These are phyloP conservation scores for Blechomonas ayalai DNA, from an alignment of 208 protist species.

Conservation along the genomic window DNA sequence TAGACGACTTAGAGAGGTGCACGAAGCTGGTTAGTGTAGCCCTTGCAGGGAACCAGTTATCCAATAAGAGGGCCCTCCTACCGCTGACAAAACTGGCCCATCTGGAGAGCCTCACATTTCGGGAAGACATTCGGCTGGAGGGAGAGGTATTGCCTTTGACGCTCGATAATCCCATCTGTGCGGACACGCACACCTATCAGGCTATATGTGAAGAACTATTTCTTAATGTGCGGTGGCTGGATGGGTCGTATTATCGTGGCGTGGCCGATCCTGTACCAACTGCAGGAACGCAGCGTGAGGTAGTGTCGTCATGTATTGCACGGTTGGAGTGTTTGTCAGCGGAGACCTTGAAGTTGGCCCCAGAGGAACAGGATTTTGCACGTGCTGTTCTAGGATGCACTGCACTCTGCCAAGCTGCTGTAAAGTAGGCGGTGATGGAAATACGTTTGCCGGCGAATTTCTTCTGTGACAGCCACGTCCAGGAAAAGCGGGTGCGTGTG, in stretches of 20 bases:
- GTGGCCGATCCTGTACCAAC: too few species aligned
- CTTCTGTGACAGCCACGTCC: too few species aligned
- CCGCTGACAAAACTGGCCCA: slow-evolving; percentile 29
- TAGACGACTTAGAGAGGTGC: slow-evolving; percentile 27
- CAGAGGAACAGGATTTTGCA: too few species aligned
- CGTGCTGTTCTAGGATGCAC: too few species aligned
- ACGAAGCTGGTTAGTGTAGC: slow-evolving; percentile 21
- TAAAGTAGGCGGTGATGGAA: too few species aligned
- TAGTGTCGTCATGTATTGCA: too few species aligned
- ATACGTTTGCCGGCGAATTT: too few species aligned
- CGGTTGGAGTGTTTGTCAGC: too few species aligned
- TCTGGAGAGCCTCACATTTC: slow-evolving; percentile 35
- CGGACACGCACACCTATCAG: slow-evolving; percentile 15
- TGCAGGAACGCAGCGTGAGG: too few species aligned
- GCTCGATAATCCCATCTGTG: slow-evolving; percentile 75
- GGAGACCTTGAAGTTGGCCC: too few species aligned
- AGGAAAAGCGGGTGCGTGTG: too few species aligned
- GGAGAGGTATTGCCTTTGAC: slow-evolving; percentile 20
- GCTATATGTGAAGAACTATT: slow-evolving; percentile 16
- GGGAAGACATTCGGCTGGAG: slow-evolving; percentile 28
- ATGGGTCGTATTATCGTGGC: slow-evolving; percentile 20
- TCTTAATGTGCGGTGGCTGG: slow-evolving; percentile 42
- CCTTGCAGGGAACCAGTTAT: slow-evolving; percentile 65
- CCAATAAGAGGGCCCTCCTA: slow-evolving; percentile 13
- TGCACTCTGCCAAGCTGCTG: too few species aligned